Conservation (phyloP, 2,329 filamentous ascomycete genomes). For the Emergomyces pasteurianus region DNA sequence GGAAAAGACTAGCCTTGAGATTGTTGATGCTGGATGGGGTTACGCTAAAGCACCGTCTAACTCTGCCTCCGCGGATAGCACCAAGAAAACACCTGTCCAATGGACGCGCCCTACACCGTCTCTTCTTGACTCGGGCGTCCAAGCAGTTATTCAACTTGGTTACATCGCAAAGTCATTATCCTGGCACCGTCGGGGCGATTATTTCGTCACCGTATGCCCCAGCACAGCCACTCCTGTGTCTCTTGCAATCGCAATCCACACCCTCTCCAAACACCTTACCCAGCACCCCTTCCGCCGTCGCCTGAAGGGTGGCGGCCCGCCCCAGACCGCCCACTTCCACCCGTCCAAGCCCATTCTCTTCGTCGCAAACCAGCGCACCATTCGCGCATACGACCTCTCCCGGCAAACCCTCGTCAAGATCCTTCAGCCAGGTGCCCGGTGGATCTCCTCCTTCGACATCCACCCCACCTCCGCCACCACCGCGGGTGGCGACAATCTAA, state of each 20-base stretch:
- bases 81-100: slow-evolving; percentile 61
- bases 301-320: slow-evolving; percentile 57
- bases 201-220: slow-evolving; percentile 84
- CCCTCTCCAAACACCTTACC: slow-evolving; percentile 84
- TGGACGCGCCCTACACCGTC: slow-evolving; percentile 70
- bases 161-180: slow-evolving; percentile 74
- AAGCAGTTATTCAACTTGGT: slow-evolving; percentile 68
- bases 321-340: slow-evolving; percentile 89
- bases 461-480: slow-evolving; percentile 85
- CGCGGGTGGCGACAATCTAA: slow-evolving; percentile 81
- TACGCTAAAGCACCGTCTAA: slow-evolving; percentile 55
- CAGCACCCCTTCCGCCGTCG: slow-evolving; percentile 79
- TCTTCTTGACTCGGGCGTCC: slow-evolving; percentile 62
- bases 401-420: slow-evolving; percentile 87
- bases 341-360: slow-evolving; percentile 88
- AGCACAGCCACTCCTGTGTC: slow-evolving; percentile 37
- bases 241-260: slow-evolving; percentile 79
- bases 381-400: slow-evolving; percentile 87
- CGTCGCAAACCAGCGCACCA: slow-evolving; percentile 84
- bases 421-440: slow-evolving; percentile 80
- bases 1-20: slow-evolving; percentile 60
- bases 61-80: slow-evolving; percentile 37
- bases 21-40: slow-evolving; percentile 84
- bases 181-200: slow-evolving; percentile 92
- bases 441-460: slow-evolving; percentile 90